Conservation (phyloP, 2,329 filamentous ascomycete genomes). For the Sporothrix pallida region DNA sequence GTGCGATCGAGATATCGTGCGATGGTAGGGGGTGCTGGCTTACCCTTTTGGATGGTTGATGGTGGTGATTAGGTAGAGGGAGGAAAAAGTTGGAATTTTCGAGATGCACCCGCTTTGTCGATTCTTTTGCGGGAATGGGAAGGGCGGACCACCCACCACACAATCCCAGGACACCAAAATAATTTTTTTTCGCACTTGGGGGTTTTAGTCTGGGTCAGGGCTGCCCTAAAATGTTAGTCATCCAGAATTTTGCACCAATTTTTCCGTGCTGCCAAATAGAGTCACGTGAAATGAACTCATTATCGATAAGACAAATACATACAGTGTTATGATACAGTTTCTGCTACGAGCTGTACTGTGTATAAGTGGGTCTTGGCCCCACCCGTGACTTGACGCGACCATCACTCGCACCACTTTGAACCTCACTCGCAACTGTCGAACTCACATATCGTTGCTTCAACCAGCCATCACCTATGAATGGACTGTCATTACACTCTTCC, state of each 20-base stretch:
- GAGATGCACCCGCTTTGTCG: conserved; percentile 35
- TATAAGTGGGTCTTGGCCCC: not conserved
- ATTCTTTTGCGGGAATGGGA: conserved; percentile 33
- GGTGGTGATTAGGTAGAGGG: conserved; percentile 29
- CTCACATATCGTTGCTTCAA: not conserved
- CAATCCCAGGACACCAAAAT: conserved; percentile 34
- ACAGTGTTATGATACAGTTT: not conserved
- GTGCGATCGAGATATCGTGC: conserved; percentile 21
- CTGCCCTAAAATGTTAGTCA: conserved; percentile 35
- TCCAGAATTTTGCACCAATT: not conserved
- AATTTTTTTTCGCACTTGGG: conserved; percentile 35
- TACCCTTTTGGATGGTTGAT: conserved; percentile 38
- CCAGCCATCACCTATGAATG: not conserved
- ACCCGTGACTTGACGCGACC: conserved; percentile 13
- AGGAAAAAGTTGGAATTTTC: conserved; percentile 36
- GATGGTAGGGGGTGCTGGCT: conserved; percentile 31
- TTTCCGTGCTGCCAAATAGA: conserved; percentile 1
- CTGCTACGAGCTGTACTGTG: not conserved
- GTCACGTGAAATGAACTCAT: not conserved
- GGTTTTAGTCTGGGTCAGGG: conserved; percentile 34
- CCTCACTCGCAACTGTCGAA: not conserved
- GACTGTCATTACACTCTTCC: not conserved
- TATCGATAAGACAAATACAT: conserved; percentile 3
- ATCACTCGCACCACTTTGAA: conserved; percentile 4
- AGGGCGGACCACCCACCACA: conserved; percentile 28